These are phyloP conservation scores for Colletotrichum sp. DNA, from an alignment of 2,329 filamentous ascomycete species.

Conservation along the genomic window DNA sequence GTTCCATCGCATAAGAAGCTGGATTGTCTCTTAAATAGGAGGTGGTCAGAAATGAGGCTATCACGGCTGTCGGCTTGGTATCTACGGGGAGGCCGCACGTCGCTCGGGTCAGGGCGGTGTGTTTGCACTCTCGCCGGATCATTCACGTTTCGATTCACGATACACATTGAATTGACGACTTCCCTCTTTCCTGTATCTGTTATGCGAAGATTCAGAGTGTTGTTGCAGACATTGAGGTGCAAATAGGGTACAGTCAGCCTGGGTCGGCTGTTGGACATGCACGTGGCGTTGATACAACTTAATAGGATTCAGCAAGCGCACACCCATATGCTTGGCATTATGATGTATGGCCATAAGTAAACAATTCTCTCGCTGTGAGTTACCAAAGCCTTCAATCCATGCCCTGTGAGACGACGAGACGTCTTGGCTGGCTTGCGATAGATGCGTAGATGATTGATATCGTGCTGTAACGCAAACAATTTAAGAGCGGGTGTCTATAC, in stretches of 20 bases:
- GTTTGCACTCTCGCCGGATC: rapidly evolving
- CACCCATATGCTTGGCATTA: not conserved
- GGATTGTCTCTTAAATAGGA: not conserved
- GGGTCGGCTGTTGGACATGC: not conserved
- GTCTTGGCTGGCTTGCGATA: not conserved
- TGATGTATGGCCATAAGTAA: not conserved
- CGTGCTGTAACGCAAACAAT: not conserved
- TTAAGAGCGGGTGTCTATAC: not conserved
- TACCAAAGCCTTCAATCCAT: not conserved
- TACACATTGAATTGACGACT: rapidly evolving
- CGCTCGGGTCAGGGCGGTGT: not conserved
- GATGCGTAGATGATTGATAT: not conserved
- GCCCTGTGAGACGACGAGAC: not conserved
- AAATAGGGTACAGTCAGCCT: not conserved
- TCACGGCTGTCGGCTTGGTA: not conserved
- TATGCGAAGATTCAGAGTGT: not conserved
- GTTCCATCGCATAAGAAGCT: not conserved
- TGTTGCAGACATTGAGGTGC: not conserved
- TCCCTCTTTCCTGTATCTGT: rapidly evolving
- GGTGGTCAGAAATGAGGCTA: not conserved
- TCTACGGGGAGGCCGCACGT: not conserved
- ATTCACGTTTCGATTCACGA: rapidly evolving
- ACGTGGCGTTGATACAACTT: not conserved
- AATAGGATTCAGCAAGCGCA: not conserved
- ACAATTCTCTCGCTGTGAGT: not conserved